Conservation (phyloP, 306 rosid genomes). For the Acacia acuminata region DNA sequence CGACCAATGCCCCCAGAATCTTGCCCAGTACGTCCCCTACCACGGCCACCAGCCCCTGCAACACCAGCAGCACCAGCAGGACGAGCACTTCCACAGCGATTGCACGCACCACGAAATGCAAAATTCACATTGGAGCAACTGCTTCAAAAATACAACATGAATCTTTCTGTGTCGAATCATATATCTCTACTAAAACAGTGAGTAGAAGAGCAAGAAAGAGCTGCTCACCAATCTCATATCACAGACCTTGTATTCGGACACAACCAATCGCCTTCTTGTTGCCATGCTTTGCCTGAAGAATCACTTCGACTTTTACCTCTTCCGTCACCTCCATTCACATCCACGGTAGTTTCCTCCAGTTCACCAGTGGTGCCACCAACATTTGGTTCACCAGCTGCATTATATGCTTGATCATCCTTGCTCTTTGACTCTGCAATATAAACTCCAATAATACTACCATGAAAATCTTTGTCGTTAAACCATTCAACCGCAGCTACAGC, state of each 20-base stretch:
- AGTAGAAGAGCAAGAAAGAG: conserved; percentile 75
- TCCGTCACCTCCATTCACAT: conserved; percentile 60
- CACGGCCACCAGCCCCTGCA: conserved; percentile 85
- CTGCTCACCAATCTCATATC: conserved; percentile 99
- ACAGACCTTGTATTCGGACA: conserved; percentile 99
- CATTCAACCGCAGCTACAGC: conserved; percentile 96
- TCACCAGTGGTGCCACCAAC: conserved; percentile 47
- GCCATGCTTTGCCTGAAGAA: conserved; percentile 90
- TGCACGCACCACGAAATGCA: conserved; percentile 99
- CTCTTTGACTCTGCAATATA: conserved; percentile 87
- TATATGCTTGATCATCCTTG: conserved; percentile 71
- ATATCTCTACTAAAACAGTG: conserved; percentile 8
- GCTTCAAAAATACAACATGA: conserved; percentile 46
- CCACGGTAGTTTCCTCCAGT: conserved; percentile 54
- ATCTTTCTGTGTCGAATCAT: conserved; percentile 31
- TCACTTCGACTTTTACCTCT: conserved; percentile 79
- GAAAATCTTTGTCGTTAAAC: conserved; percentile 95
- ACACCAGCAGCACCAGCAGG: conserved; percentile 88
- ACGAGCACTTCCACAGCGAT: conserved; percentile 97
- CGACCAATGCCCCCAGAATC: conserved; percentile 73
- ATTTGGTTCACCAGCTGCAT: conserved; percentile 50
- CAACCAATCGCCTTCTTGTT: conserved; percentile 97
- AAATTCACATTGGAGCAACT: conserved; percentile 94
- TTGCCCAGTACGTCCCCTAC: conserved; percentile 76
- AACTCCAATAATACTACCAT: conserved; percentile 86